Conservation (phyloP, 2,329 filamentous ascomycete species). For the Rutstroemia sp. region DNA sequence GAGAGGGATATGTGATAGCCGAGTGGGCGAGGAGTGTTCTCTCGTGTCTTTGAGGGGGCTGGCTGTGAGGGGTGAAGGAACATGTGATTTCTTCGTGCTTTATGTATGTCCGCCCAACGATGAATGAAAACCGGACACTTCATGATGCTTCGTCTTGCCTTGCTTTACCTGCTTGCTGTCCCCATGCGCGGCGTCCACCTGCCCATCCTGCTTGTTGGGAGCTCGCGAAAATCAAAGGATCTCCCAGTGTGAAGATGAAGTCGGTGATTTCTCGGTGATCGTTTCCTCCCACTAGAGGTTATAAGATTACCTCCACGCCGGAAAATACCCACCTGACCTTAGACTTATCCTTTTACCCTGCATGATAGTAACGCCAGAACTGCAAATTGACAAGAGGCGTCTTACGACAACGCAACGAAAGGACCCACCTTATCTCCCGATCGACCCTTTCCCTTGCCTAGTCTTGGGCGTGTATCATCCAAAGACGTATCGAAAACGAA, state of each 20-base stretch:
- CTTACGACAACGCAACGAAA: slow-evolving; percentile 6
- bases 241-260: background rate
- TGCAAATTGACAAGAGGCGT: background rate
- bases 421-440: background rate
- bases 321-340: slow-evolving; percentile 4
- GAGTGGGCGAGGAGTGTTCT: background rate
- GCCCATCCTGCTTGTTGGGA: background rate
- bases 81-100: slow-evolving; percentile 6
- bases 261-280: background rate
- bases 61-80: background rate
- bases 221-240: background rate
- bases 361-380: slow-evolving; percentile 1
- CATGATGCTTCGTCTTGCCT: slow-evolving; percentile 4
- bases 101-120: slow-evolving; percentile 1
- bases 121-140: slow-evolving; percentile 4
- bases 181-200: background rate
- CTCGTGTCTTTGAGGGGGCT: background rate
- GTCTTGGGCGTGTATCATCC: background rate
- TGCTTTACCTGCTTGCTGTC: background rate
- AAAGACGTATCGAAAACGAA: background rate
- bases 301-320: background rate
- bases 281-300: background rate
- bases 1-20: background rate
- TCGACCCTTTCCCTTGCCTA: background rate
- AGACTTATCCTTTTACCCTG: background rate